phyloP scores from a whole-genome alignment of 2,329 filamentous ascomycete genomes.

The Whalleya microplaca region DNA sequence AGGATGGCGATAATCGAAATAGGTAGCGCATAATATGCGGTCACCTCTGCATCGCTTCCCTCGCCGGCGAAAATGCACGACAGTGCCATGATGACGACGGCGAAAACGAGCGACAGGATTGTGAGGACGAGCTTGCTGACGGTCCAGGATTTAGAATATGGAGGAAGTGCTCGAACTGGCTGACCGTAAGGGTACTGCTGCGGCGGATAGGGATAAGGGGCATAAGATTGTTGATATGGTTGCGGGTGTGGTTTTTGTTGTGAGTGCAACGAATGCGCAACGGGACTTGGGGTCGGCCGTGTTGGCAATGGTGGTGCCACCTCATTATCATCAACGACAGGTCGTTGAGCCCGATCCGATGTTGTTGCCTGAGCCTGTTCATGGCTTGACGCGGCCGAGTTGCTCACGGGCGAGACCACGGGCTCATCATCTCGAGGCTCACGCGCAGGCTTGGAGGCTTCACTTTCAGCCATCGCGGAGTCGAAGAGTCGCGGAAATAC shows the following conservation, averaged over 20 bases:
- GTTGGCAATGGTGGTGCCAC: conserved; percentile 18
- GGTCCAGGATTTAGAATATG: conserved; percentile 29
- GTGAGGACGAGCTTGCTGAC: conserved; percentile 30
- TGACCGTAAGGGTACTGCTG: conserved; percentile 23
- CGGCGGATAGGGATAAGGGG: conserved; percentile 22
- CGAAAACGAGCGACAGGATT: conserved; percentile 23
- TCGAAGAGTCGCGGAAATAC: neutral
- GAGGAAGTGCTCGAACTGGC: conserved; percentile 31
- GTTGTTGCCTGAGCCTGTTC: conserved; percentile 9
- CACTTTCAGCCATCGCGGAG: conserved; percentile 19
- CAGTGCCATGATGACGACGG: conserved; percentile 31
- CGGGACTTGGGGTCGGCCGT: conserved; percentile 6
- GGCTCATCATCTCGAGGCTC: conserved; percentile 11
- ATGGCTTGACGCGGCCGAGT: conserved; percentile 1
- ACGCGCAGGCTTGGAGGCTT: conserved; percentile 6
- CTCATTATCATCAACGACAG: conserved; percentile 1
- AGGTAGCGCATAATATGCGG: conserved; percentile 24
- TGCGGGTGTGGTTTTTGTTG: conserved; percentile 25
- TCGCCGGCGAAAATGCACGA: conserved; percentile 25
- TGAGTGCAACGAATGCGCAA: conserved; percentile 4
- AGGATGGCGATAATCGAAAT: conserved; percentile 30
- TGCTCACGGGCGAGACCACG: conserved; percentile 19
- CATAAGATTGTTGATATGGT: conserved; percentile 27
- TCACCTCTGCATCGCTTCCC: conserved; percentile 1
- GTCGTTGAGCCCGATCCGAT: conserved; percentile 1